phyloP scores from a whole-genome alignment of 257 asterid genomes.

The Solanum gracilifrons region DNA sequence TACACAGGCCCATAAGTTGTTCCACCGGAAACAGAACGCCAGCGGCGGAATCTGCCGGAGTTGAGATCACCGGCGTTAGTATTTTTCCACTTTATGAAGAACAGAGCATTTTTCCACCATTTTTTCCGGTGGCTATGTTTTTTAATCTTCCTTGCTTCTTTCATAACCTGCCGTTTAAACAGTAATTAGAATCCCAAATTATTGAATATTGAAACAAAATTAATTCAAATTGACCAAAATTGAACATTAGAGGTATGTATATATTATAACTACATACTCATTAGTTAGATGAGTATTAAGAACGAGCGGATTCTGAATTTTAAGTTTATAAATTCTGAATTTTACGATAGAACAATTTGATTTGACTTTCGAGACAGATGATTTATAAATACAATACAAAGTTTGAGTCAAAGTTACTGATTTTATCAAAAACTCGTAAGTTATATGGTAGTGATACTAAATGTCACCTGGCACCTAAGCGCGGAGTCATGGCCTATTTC shows the following conservation, averaged over 20 bases:
- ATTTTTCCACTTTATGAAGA: neutral
- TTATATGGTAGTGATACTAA: too few relatives aligned
- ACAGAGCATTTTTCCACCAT: neutral
- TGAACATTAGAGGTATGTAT: too few relatives aligned
- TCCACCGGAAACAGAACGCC: neutral
- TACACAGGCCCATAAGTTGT: neutral
- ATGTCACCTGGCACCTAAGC: too few relatives aligned
- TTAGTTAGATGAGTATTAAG: too few relatives aligned
- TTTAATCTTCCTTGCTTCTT: neutral
- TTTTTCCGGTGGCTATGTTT: neutral
- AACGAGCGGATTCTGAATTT: neutral
- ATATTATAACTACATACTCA: neutral
- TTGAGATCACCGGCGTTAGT: neutral
- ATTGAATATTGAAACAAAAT: neutral
- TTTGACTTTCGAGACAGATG: neutral
- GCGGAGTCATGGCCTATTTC: too few relatives aligned
- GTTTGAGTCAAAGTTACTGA: accelerated
- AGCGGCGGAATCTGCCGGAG: neutral
- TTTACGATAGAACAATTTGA: accelerated
- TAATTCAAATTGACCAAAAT: too few relatives aligned
- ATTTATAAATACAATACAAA: too few relatives aligned
- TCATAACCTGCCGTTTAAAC: neutral
- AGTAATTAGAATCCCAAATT: neutral
- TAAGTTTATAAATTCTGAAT: too few relatives aligned
- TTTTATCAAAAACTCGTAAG: too few relatives aligned